Percentiles rank a stretch among this genome's conserved stretches.
Evolutionary conservation across 768 basidiomycete genomes (phyloP).

Genomic region (Russula ochroleuca): DNA sequence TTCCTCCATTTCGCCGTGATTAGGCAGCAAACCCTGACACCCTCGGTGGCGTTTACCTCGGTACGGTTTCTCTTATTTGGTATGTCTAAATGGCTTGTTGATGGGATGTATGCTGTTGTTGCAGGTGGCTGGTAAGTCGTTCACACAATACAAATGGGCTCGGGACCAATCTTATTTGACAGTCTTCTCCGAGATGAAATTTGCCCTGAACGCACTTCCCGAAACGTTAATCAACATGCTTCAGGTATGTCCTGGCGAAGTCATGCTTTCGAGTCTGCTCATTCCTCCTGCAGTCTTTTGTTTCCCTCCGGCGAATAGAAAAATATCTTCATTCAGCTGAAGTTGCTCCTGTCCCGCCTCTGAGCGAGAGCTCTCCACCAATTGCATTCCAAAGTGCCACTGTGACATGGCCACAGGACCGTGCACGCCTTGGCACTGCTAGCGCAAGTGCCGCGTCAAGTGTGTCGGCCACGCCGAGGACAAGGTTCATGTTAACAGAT

Average conservation of each 20-base stretch:
- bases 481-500: constrained; percentile 79
- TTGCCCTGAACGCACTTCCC: constrained; percentile 80
- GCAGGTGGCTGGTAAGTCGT: constrained; percentile 42
- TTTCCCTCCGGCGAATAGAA: constrained; percentile 86
- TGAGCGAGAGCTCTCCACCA: constrained; percentile 51
- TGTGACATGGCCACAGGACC: constrained; percentile 86
- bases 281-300: constrained; percentile 49
- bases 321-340: constrained; percentile 79
- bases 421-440: constrained; percentile 34
- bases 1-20: constrained; percentile 67
- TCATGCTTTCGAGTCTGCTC: not conserved
- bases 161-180: constrained; percentile 4
- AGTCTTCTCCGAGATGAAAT: constrained; percentile 88
- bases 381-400: constrained; percentile 83
- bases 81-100: not conserved
- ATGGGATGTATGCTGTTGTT: not conserved
- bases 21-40: constrained; percentile 63
- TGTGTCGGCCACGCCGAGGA: constrained; percentile 63
- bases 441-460: constrained; percentile 49
- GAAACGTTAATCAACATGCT: constrained; percentile 89
- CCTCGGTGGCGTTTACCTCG: constrained; percentile 76
- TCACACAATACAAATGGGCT: not conserved
- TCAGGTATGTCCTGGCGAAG: constrained; percentile 46
- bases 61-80: constrained; percentile 29
- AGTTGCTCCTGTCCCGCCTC: constrained; percentile 56